Evolutionary conservation across 495 filamentous ascomycete genomes (phyloP).

Genomic region (Ascobolus immersus): DNA sequence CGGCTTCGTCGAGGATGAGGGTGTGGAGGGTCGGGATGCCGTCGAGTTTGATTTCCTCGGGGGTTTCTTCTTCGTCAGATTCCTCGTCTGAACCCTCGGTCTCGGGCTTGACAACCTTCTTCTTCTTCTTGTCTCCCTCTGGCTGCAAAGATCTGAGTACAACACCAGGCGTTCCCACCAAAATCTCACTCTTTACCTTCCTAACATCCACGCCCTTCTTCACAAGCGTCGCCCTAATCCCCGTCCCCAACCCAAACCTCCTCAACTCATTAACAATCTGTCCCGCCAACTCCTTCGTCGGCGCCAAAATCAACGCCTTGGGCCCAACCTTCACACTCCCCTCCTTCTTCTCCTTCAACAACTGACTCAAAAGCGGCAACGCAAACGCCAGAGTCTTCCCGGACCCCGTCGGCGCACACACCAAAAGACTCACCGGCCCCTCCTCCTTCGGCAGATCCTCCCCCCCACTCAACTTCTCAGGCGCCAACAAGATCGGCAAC

Average conservation of each 20-base stretch:
- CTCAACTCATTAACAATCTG: constrained; percentile 84
- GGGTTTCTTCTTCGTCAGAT: constrained; percentile 15
- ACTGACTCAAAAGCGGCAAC: constrained; percentile 41
- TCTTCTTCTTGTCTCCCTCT: too few species aligned
- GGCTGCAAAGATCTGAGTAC: too few species aligned
- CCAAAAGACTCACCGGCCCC: constrained; percentile 39
- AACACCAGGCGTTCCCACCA: too few species aligned
- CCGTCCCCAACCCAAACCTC: constrained; percentile 53
- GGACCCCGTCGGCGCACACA: constrained; percentile 81
- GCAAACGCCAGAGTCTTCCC: constrained; percentile 92
- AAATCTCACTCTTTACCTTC: too few species aligned
- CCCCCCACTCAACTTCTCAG: constrained; percentile 16
- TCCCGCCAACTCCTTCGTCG: constrained; percentile 70
- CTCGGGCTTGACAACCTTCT: constrained; percentile 10
- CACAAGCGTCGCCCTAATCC: constrained; percentile 58
- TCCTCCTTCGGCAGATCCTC: constrained; percentile 11
- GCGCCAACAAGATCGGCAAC: constrained; percentile 47
- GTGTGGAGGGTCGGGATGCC: constrained; percentile 37
- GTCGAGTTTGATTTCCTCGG: constrained; percentile 34
- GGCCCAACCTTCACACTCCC: constrained; percentile 32
- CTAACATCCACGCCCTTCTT: constrained; percentile 30
- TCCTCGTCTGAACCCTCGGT: constrained; percentile 19
- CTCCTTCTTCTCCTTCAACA: constrained; percentile 12
- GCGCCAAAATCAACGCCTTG: constrained; percentile 53
- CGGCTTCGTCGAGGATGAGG: constrained; percentile 77